These are phyloP conservation scores for Metschnikowia vanudenii DNA, from an alignment of 805 yeast species.

Conservation along the genomic window DNA sequence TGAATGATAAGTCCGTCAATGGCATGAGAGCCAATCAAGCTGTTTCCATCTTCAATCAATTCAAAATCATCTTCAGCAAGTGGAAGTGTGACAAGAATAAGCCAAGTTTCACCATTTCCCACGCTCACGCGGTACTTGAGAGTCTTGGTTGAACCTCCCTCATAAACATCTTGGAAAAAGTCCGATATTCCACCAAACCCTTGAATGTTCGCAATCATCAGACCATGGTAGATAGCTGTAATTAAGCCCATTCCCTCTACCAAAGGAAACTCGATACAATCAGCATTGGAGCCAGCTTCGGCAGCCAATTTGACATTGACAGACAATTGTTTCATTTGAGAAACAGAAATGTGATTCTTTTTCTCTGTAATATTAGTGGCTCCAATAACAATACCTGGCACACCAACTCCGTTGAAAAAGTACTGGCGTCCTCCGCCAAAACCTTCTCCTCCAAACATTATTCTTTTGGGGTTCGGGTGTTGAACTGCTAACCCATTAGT, in stretches of 20 bases:
- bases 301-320: slow-evolving; percentile 21
- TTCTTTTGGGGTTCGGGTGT: slow-evolving; percentile 47
- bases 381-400: slow-evolving; percentile 55
- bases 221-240: slow-evolving; percentile 52
- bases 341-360: slow-evolving; percentile 40
- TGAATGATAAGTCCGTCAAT: slow-evolving; percentile 50
- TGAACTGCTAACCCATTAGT: slow-evolving; percentile 61
- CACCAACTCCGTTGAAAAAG: slow-evolving; percentile 55
- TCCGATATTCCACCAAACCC: slow-evolving; percentile 4
- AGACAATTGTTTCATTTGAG: slow-evolving; percentile 47
- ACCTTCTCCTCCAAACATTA: slow-evolving; percentile 47
- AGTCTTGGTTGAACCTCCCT: slow-evolving; percentile 8
- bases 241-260: slow-evolving; percentile 63
- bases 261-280: slow-evolving; percentile 47
- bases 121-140: slow-evolving; percentile 42
- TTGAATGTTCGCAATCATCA: slow-evolving; percentile 44
- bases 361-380: slow-evolving; percentile 46
- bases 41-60: slow-evolving; percentile 27
- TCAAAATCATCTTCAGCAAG: slow-evolving; percentile 17
- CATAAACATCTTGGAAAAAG: background rate
- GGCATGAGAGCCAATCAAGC: slow-evolving; percentile 34
- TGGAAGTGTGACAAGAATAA: slow-evolving; percentile 43
- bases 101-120: slow-evolving; percentile 47
- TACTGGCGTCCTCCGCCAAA: slow-evolving; percentile 43
- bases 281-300: slow-evolving; percentile 20